A percentile compares a stretch with the other conserved stretches of the same genome.
Conservation (phyloP, 2,329 filamentous ascomycete genomes). For the Plenodomus biglobosus region DNA sequence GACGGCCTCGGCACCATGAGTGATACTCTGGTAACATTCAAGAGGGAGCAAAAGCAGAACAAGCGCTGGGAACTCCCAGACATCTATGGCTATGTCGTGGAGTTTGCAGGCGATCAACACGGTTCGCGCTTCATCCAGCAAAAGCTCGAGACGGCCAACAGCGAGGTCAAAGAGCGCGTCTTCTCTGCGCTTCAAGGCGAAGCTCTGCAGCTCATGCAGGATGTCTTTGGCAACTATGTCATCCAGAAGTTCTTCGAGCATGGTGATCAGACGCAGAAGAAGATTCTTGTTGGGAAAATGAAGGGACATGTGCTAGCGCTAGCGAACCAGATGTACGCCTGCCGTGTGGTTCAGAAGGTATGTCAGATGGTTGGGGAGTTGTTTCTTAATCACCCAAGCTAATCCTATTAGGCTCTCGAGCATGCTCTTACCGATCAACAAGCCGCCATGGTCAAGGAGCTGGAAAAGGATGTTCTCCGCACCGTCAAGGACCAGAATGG, state of each 20-base stretch:
- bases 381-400: constrained; percentile 6
- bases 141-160: constrained; percentile 89
- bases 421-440: constrained; percentile 92
- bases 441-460: constrained; percentile 77
- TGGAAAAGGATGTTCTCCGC: constrained; percentile 72
- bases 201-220: constrained; percentile 85
- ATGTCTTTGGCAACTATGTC: constrained; percentile 97
- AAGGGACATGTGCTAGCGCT: constrained; percentile 77
- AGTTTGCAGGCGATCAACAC: constrained; percentile 94
- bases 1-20: constrained; percentile 65
- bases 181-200: constrained; percentile 87
- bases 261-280: constrained; percentile 91
- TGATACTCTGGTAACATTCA: constrained; percentile 76
- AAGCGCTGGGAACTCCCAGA: constrained; percentile 82
- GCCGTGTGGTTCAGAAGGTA: constrained; percentile 93
- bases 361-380: constrained; percentile 4
- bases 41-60: constrained; percentile 70
- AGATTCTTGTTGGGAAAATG: constrained; percentile 81
- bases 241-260: constrained; percentile 98
- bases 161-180: constrained; percentile 89
- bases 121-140: constrained; percentile 94
- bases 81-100: constrained; percentile 83
- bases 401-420: constrained; percentile 69
- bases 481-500: constrained; percentile 87
- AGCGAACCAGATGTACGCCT: constrained; percentile 88